Conservation (phyloP, 164 flowering plant species). For the Taxillus chinensis region DNA sequence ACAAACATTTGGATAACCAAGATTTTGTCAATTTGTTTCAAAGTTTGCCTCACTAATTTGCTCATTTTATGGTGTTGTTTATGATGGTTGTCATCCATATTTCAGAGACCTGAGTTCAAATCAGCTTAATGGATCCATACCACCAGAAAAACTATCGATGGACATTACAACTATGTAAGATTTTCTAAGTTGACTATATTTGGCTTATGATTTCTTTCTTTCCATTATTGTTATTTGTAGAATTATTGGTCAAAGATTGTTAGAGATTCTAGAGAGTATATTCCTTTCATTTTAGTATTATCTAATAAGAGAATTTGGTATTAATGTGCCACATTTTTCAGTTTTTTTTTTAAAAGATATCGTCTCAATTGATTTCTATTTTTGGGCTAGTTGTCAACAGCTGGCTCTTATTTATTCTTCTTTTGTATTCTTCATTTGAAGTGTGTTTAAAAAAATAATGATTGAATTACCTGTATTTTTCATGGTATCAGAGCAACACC, state of each 20-base stretch:
- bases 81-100: no score
- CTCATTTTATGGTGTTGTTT: neutral
- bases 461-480: no score
- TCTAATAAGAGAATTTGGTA: no score
- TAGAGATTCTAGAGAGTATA: no score
- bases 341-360: neutral
- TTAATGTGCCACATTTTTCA: neutral
- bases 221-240: neutral
- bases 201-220: neutral
- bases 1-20: neutral
- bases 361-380: no score
- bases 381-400: no score
- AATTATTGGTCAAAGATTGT: neutral
- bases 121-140: constrained; percentile 49
- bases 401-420: no score
- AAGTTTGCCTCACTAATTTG: neutral
- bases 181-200: neutral
- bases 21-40: neutral
- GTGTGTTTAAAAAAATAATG: no score
- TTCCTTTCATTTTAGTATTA: no score
- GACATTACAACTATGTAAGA: constrained; percentile 63
- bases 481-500: no score
- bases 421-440: no score
- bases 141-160: constrained; percentile 30
- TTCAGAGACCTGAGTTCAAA: constrained; percentile 60